Evolutionary conservation across 2,329 filamentous ascomycete species (phyloP), one percentile per base, ranked within the genome.

Genomic region (Penicillium occitanis): DNA sequence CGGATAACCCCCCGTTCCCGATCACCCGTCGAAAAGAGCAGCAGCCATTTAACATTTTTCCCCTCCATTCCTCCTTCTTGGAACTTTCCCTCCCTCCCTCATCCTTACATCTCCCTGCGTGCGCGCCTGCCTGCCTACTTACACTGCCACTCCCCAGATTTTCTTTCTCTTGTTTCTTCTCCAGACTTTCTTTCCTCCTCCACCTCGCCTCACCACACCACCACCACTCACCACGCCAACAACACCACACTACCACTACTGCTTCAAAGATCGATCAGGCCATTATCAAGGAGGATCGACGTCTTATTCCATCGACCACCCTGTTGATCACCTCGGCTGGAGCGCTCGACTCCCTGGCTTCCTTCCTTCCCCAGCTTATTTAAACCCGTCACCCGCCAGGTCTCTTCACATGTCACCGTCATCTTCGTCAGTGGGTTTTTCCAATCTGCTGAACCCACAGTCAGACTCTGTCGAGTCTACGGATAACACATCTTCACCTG

Each of bases 381-480:
- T 37, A 48, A 48, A 65, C 30, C 42, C 44, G 48, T 68, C 67
- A 60, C 7, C 68, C 37, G 58, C 35, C 37, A 60, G 60, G 66
- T 63, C 71, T 68, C 68, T 73, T 88, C 88, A 89, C 85, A 91
- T 92, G 89, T 89, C 91, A 86, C 87, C 87, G 80, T 85, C 87
- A 84, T 84, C 86, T 74, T 90, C 89, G 72, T 87, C 88, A 78
- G 87, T 90, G 81, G 88, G 90, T 85, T 90, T 91, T 80, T 87
- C 87, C 77, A 90, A 87, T 84, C 87, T 91, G 77, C 86, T 92
- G 75, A 91, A 91, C 75, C 88, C 88, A 58, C 35, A 58, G 11
- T 35, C 64, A 19, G 60, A 62, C 61, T 46, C 65, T 50, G n/a
- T 65, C 30, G 35, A 57, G n/a, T 40, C 53, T 5, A 22, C 53